Base-by-base conservation (phyloP, 371 early-diverging fungal genomes). In the Apophysomyces ossiformis region DNA sequence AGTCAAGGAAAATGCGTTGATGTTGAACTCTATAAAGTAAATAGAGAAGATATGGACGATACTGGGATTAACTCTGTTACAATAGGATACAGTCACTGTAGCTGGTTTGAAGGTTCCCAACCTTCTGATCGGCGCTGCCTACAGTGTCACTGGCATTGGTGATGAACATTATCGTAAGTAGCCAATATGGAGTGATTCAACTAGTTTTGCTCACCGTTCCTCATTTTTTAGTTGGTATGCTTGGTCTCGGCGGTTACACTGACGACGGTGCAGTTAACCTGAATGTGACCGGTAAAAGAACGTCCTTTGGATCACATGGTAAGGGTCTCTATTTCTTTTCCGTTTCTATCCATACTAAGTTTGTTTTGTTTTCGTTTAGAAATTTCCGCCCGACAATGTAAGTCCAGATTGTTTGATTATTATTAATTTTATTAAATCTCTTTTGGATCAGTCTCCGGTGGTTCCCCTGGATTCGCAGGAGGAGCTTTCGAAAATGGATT, bases 1-100 rank as follows among this genome's bases (percentile, higher is more conserved):
- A 74, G 68, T n/a, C 74, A 79, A 46, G 76, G 75, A 0, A 71
- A 74, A 54, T 79, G 82, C 16, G 65, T 82, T 57, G 79, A 82
- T 50, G 74, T 73, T 26, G 72, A 72, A 45, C 62, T 82, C 7
- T 82, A 75, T 47, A 75, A 64, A 50, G 81, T 77, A 81, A 71
- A 57, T 6, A 8, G 44, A 26, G 3, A 26, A 26, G 32, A 26
- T 26, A 26, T 26, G 32, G 32, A 26, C 3, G 32, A 16, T 43
- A 26, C 11, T 62, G 37, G 16, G 16, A 16, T 12, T 58, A 37
- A 58, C 12, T 58, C 9, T 26, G 32, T 26, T 26, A 54, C 9
- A 8, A 7, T 54, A 77, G 77, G 82, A 82, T 57, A 72, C 76
- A 21, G 63, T 82, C 16, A 72, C 71, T 35, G 73, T 82, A 18